Percentiles rank a stretch among this genome's conserved stretches.
phyloP scores from a whole-genome alignment of 768 basidiomycete species.

The Mycena vitilis region DNA sequence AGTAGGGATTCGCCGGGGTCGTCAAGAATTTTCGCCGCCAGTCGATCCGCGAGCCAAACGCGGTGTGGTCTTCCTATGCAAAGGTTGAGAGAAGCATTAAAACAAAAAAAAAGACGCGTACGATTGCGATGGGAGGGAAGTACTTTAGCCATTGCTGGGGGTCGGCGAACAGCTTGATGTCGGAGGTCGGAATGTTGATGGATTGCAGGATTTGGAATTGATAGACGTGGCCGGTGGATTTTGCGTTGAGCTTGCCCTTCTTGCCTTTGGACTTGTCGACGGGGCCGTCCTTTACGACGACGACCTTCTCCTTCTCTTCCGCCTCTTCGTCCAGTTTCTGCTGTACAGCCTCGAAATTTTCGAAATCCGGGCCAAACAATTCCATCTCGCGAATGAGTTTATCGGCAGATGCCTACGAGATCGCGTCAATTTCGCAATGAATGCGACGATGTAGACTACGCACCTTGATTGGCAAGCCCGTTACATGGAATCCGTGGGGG shows the following conservation, averaged over 20 bases:
- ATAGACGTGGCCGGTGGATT: constrained; percentile 93
- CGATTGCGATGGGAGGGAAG: constrained; percentile 96
- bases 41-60: constrained; percentile 95
- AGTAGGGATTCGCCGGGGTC: constrained; percentile 96
- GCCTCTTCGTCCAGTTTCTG: constrained; percentile 55
- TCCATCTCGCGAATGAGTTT: constrained; percentile 98
- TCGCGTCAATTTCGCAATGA: neutral
- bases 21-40: constrained; percentile 97
- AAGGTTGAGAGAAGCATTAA: constrained; percentile 4
- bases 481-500: constrained; percentile 98
- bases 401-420: constrained; percentile 87
- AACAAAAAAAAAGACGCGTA: constrained; percentile 48
- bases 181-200: constrained; percentile 85
- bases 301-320: constrained; percentile 59
- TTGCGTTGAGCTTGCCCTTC: constrained; percentile 94
- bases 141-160: constrained; percentile 92
- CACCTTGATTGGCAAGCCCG: constrained; percentile 99
- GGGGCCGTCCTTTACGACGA: constrained; percentile 54
- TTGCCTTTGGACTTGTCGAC: constrained; percentile 82
- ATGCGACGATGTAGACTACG: constrained; percentile 40
- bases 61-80: constrained; percentile 72
- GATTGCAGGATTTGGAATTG: constrained; percentile 99
- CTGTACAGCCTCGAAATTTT: constrained; percentile 66
- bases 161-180: constrained; percentile 97
- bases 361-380: constrained; percentile 92